Conservation (phyloP, 1,139 yeast genomes). For the Blastobotrys buckinghamii region DNA sequence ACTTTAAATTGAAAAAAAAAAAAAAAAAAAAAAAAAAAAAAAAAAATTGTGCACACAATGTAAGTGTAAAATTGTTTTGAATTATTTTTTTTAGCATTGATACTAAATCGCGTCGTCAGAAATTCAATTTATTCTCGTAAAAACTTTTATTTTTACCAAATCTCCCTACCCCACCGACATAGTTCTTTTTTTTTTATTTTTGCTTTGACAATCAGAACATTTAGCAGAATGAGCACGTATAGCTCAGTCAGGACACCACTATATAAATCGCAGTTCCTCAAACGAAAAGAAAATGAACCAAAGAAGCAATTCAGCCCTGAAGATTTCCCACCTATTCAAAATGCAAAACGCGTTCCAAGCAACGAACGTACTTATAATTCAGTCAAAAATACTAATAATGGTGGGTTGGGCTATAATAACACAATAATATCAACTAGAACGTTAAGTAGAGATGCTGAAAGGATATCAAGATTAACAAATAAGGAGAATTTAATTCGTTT, state of each 20-base stretch:
- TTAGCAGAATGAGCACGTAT: background rate
- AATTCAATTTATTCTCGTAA: no score
- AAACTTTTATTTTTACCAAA: no score
- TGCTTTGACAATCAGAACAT: background rate
- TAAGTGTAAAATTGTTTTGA: background rate
- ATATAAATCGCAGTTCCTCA: constrained; percentile 4
- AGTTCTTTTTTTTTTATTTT: background rate
- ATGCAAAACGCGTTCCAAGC: background rate
- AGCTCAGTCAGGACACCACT: background rate
- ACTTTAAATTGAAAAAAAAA: no score
- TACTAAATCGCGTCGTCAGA: no score
- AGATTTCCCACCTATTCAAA: background rate
- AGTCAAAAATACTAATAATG: no score
- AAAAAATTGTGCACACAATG: no score
- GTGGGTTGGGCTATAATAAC: no score
- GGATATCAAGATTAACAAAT: background rate
- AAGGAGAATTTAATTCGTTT: background rate
- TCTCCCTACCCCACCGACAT: background rate
- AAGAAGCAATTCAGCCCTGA: background rate
- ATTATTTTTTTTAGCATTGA: background rate
- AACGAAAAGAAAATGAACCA: constrained; percentile 4
- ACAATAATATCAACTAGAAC: background rate
- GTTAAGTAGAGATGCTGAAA: constrained; percentile 2
- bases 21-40: no score
- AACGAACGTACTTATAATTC: background rate